Evolutionary conservation across 345 rosid species (phyloP).

Genomic region (Zanthoxylum bungeanum): DNA sequence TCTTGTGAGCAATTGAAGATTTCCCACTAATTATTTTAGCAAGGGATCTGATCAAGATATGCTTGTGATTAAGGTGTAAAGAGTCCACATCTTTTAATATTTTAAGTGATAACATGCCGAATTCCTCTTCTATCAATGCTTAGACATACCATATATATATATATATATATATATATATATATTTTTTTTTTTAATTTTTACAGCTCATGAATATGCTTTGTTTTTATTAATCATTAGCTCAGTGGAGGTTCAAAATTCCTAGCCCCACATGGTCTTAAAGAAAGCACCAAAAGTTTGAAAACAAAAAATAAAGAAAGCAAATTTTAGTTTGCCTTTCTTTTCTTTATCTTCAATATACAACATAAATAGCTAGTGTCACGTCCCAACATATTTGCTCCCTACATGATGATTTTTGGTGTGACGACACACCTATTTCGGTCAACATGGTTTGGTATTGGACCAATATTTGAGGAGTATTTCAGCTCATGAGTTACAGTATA

Average conservation of each 20-base stretch:
- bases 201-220: slow-evolving; percentile 18
- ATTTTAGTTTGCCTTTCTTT: not conserved
- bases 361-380: slow-evolving; percentile 14
- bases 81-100: not conserved
- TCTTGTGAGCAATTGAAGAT: too few species aligned
- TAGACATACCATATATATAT: not conserved
- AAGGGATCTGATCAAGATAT: too few species aligned
- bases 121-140: slow-evolving; percentile 11
- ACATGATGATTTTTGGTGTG: too few species aligned
- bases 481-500: too few species aligned
- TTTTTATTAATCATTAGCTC: slow-evolving; percentile 27
- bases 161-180: too few species aligned
- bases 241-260: slow-evolving; percentile 6
- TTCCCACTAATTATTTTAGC: too few species aligned
- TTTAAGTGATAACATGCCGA: slow-evolving; percentile 1
- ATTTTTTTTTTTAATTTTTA: not conserved
- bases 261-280: slow-evolving; percentile 14
- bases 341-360: not conserved
- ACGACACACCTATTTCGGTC: too few species aligned
- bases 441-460: too few species aligned
- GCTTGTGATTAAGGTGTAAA: not conserved
- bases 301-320: slow-evolving; percentile 4
- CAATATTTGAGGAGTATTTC: too few species aligned
- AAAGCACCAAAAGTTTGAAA: slow-evolving; percentile 16
- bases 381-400: too few species aligned